Evolutionary conservation across 1,284 basidiomycete species (phyloP).

Genomic region (Fomitopsis betulina): DNA sequence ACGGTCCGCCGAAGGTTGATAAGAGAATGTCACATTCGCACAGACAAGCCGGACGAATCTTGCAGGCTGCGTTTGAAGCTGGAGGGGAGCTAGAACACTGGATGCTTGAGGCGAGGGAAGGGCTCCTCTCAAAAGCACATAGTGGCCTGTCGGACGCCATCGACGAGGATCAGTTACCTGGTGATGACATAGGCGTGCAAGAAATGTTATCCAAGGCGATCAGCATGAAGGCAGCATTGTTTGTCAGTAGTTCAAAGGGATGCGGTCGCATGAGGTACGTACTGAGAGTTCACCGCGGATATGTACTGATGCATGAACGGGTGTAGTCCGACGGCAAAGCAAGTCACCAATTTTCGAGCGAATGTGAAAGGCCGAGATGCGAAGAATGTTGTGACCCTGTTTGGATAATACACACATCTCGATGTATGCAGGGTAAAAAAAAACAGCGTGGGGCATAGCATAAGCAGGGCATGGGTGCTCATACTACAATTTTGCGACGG

Average conservation of each 20-base stretch:
- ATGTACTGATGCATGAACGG: background rate
- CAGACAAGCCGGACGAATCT: conserved; percentile 31
- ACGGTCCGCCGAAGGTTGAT: background rate
- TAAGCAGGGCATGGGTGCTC: conserved; percentile 35
- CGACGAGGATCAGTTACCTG: conserved; percentile 24
- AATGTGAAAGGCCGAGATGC: conserved; percentile 1
- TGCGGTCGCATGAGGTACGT: conserved; percentile 37
- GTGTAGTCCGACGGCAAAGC: conserved; percentile 36
- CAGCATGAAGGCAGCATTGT: conserved; percentile 37
- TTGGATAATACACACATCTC: conserved; percentile 20
- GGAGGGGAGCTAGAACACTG: conserved; percentile 36
- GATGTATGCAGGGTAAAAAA: conserved; percentile 7
- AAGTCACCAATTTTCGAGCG: conserved; percentile 32
- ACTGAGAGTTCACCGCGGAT: background rate
- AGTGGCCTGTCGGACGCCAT: conserved; percentile 8
- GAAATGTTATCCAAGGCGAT: conserved; percentile 48
- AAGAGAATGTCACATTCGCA: background rate
- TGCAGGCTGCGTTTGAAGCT: conserved; percentile 36
- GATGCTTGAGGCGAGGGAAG: conserved; percentile 35
- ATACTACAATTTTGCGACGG: conserved; percentile 34
- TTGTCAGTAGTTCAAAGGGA: conserved; percentile 37
- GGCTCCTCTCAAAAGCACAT: conserved; percentile 18
- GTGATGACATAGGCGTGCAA: conserved; percentile 39
- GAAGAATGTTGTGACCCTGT: conserved; percentile 33
- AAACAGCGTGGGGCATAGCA: conserved; percentile 29